Base-by-base conservation (phyloP, 2,329 filamentous ascomycete species). In the Epichloe coenophiala region DNA sequence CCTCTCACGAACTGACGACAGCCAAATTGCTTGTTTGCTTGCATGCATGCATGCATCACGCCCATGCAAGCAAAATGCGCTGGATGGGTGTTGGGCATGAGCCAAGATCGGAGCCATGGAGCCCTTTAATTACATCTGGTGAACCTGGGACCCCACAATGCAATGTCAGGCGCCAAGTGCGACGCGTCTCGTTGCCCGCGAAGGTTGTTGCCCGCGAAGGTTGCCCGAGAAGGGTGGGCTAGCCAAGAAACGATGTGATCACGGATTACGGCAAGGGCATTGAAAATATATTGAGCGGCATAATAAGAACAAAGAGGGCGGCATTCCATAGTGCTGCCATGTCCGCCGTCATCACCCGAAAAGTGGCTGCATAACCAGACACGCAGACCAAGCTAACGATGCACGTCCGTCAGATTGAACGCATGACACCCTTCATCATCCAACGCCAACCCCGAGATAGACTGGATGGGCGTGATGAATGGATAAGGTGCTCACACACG, bases 391-490 rank as follows among this genome's bases (percentile, higher is more conserved):
- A 21, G 41, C 44, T 51, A 51, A 38, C 21, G 42, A 48, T 49
- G 49, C 49, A 50, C 36, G 43, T 21, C 49, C 49, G 47, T 53
- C 49, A 36, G 44, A 45, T 47, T 47, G 49, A 45, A 55, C 57
- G 55, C 57, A 58, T 57, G 57, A 56, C 56, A 56, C 52, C 46
- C 47, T 46, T 46, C 33, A 45, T 50, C 42, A 49, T 31, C 47
- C 42, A 39, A 21, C 23, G n/a, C 33, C 27, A 31, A 31, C 8
- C 0, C 31, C 31, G 31, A 9, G 31, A 31, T 31, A 9, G 31
- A 4, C 31, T 11, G 8, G 27, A 31, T 31, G 8, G 31, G 31
- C 31, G 1, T 4, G 31, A 31, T 31, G 31, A 31, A 31, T 4
- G 31, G 31, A 31, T 31, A 31, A 31, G 31, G 8, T 31, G 31